Conservation (phyloP, 306 rosid species). For the Potentilla sterilis region DNA sequence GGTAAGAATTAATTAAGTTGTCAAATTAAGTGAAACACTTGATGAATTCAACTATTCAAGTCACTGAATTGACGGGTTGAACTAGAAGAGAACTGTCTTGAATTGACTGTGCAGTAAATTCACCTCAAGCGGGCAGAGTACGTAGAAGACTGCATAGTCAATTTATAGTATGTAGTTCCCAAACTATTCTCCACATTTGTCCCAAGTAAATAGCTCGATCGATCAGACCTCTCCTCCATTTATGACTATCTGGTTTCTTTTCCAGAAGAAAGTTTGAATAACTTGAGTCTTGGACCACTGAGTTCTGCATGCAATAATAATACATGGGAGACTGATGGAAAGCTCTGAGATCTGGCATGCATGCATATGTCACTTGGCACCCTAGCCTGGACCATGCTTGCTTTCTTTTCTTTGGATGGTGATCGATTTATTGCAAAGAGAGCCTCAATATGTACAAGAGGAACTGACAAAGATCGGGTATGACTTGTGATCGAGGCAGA, state of each 20-base stretch:
- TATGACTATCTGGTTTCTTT: background rate
- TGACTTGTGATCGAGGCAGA: background rate
- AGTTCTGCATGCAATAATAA: background rate
- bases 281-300: slow-evolving; percentile 2
- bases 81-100: background rate
- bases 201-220: background rate
- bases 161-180: background rate
- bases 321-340: background rate
- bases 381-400: background rate
- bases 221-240: background rate
- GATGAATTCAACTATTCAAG: background rate
- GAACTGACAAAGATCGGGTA: background rate
- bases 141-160: background rate
- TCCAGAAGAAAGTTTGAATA: background rate
- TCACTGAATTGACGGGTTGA: background rate
- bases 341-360: slow-evolving; percentile 5
- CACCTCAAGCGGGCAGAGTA: background rate
- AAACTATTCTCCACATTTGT: background rate
- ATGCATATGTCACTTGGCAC: background rate
- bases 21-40: background rate
- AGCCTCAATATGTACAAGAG: background rate
- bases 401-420: background rate
- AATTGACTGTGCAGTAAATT: background rate
- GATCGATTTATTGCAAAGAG: background rate
- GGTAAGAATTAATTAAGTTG: background rate